Percentiles rank a stretch among this genome's conserved stretches.
phyloP scores from a whole-genome alignment of 1,139 yeast genomes.

The Yamadazyma buinensis region DNA sequence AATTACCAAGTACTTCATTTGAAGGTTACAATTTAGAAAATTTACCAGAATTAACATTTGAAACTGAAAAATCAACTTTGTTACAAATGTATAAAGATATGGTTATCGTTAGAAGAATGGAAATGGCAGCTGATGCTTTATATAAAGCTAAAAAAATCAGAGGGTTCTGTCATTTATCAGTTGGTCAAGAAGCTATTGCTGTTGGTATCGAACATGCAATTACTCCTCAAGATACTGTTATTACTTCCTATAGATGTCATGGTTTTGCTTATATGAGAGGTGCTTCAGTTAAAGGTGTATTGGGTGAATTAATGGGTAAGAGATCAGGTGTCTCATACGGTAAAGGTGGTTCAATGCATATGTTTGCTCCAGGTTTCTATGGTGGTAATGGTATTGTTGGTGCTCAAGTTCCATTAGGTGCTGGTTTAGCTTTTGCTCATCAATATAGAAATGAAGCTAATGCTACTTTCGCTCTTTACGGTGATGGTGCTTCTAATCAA shows the following conservation, averaged over 20 bases:
- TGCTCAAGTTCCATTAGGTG: slow-evolving; percentile 98
- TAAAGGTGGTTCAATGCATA: slow-evolving; percentile 99
- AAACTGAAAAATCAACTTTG: slow-evolving; percentile 74
- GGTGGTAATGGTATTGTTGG: slow-evolving; percentile 99
- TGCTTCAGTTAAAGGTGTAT: slow-evolving; percentile 80
- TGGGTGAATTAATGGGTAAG: slow-evolving; percentile 96
- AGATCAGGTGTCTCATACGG: slow-evolving; percentile 94
- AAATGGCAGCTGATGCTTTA: slow-evolving; percentile 97
- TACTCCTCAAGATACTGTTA: slow-evolving; percentile 76
- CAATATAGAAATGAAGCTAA: slow-evolving; percentile 81
- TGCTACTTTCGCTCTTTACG: slow-evolving; percentile 86
- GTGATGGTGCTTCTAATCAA: slow-evolving; percentile 99
- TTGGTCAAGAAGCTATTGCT: slow-evolving; percentile 98
- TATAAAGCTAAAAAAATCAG: slow-evolving; percentile 98
- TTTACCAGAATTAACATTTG: slow-evolving; percentile 63
- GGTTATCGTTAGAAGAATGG: slow-evolving; percentile 94
- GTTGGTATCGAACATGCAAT: slow-evolving; percentile 97
- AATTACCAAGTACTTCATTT: slow-evolving; percentile 70
- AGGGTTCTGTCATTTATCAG: slow-evolving; percentile 98
- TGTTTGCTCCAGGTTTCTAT: slow-evolving; percentile 91
- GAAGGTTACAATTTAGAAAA: slow-evolving; percentile 78
- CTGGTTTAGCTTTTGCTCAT: slow-evolving; percentile 96
- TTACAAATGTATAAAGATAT: slow-evolving; percentile 95
- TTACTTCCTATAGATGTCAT: slow-evolving; percentile 98
- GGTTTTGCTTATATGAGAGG: slow-evolving; percentile 98